Conservation (phyloP, 768 basidiomycete genomes). For the Boletus fagicola region DNA sequence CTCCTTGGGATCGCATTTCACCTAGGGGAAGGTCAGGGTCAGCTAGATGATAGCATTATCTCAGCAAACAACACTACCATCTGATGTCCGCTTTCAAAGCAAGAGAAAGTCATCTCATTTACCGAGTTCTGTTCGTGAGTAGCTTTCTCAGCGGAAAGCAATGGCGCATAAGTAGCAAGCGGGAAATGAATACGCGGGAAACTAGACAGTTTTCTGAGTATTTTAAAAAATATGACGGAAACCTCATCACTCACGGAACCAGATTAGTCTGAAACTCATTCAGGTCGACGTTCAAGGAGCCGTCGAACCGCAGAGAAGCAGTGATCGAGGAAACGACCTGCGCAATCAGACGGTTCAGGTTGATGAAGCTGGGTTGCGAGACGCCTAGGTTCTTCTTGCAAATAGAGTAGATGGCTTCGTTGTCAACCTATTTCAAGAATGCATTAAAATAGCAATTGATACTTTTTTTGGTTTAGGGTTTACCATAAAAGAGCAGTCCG, state of each 20-base stretch:
- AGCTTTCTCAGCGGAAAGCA: constrained; percentile 94
- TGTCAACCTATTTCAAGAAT: constrained; percentile 69
- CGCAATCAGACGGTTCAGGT: constrained; percentile 95
- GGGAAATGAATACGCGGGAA: constrained; percentile 99
- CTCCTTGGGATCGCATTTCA: constrained; percentile 92
- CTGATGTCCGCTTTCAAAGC: constrained; percentile 96
- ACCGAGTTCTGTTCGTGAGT: constrained; percentile 97
- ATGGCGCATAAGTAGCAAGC: constrained; percentile 91
- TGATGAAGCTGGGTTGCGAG: constrained; percentile 81
- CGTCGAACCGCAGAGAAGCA: constrained; percentile 95
- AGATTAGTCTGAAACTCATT: constrained; percentile 99
- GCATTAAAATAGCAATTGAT: constrained; percentile 5
- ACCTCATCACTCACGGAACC: constrained; percentile 70
- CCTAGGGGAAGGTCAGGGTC: constrained; percentile 25
- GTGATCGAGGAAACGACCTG: constrained; percentile 99
- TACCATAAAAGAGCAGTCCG: constrained; percentile 99
- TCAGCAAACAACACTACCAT: constrained; percentile 56
- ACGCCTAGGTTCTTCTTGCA: constrained; percentile 95
- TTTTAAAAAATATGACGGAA: neutral
- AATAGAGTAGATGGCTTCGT: constrained; percentile 99
- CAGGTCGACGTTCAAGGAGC: constrained; percentile 94
- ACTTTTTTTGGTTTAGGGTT: neutral
- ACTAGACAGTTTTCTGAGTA: constrained; percentile 37
- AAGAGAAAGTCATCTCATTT: constrained; percentile 96
- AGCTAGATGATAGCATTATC: neutral